Percentiles rank a stretch among this genome's conserved stretches.
Evolutionary conservation across 2,329 filamentous ascomycete genomes (phyloP).

Genomic region (Trichoderma endophyticum): DNA sequence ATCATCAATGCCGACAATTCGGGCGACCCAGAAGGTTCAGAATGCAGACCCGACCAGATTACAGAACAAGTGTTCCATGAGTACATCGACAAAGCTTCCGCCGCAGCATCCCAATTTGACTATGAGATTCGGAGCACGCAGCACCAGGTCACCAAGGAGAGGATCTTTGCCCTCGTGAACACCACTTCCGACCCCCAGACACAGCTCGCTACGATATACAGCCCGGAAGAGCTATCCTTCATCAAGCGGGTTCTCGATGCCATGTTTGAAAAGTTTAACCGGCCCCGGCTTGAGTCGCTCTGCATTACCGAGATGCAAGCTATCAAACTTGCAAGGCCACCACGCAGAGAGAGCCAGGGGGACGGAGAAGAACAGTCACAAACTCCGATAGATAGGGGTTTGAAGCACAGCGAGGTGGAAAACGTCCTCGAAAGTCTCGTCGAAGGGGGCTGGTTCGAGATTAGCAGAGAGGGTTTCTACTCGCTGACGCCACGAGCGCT

Average conservation of each 20-base stretch:
- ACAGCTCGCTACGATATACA: constrained; percentile 79
- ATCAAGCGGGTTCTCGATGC: constrained; percentile 82
- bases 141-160: constrained; percentile 64
- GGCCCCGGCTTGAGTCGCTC: constrained; percentile 74
- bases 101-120: constrained; percentile 74
- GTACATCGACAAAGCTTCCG: constrained; percentile 68
- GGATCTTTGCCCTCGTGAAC: constrained; percentile 84
- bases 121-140: constrained; percentile 76
- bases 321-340: constrained; percentile 61
- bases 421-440: constrained; percentile 66
- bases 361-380: constrained; percentile 35
- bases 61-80: constrained; percentile 64
- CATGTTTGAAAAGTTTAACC: constrained; percentile 91
- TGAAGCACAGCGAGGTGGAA: constrained; percentile 79
- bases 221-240: constrained; percentile 81
- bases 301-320: constrained; percentile 79
- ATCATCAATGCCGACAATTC: constrained; percentile 61
- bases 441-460: constrained; percentile 80
- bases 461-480: constrained; percentile 69
- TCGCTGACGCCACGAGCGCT: constrained; percentile 72
- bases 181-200: constrained; percentile 79
- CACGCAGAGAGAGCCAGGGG: constrained; percentile 35
- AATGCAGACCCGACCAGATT: constrained; percentile 58
- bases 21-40: constrained; percentile 34
- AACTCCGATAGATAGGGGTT: constrained; percentile 46